Base-by-base conservation (phyloP, 1,139 yeast genomes). In the Lizanozyma gosingica region DNA sequence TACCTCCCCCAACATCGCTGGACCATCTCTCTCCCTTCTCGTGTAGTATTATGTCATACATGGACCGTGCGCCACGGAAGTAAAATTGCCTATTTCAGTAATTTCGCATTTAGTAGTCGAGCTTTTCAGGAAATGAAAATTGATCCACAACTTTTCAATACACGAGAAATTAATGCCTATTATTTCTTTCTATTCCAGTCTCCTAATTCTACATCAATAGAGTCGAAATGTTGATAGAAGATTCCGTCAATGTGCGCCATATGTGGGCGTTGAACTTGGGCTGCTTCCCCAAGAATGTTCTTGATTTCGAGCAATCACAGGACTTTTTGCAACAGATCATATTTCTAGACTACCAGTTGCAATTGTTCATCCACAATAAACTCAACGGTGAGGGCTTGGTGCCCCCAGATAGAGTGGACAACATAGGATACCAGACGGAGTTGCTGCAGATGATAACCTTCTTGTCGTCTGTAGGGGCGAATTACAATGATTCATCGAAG, bases 291-390 rank as follows among this genome's bases (percentile, higher is more conserved):
- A 53, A 49, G 38, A 48, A 60, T 34, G 65, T 67, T 15, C 45
- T 59, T 37, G 54, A 53, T 33, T 65, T 57, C 43, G 65, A 64
- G 46, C 65, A 64, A 18, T 61, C 70, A 18, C 62, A 58, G 40
- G 62, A 58, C 35, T 61, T 58, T 40, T 57, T 69, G 46, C 62
- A 63, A 41, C 73, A 63, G 43, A 51, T 65, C 35, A 54, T 64
- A 9, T 67, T 62, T 44, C 51, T 67, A 35, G 76, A 70, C 48
- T 65, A 65, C 49, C 67, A 67, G 49, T 54, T 68, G 38, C 71
- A 65, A 44, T 46, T 59, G 11, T 47, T 65, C 14, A 53, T 67
- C 36, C 63, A 58, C 42, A 59, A 60, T 40, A 67, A 64, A 42
- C 60, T 62, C 40, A 51, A 49, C 14, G 63, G 62, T 4, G 49